These are phyloP conservation scores for Metarhizium humberi DNA, from an alignment of 2,329 filamentous ascomycete species.

Conservation along the genomic window DNA sequence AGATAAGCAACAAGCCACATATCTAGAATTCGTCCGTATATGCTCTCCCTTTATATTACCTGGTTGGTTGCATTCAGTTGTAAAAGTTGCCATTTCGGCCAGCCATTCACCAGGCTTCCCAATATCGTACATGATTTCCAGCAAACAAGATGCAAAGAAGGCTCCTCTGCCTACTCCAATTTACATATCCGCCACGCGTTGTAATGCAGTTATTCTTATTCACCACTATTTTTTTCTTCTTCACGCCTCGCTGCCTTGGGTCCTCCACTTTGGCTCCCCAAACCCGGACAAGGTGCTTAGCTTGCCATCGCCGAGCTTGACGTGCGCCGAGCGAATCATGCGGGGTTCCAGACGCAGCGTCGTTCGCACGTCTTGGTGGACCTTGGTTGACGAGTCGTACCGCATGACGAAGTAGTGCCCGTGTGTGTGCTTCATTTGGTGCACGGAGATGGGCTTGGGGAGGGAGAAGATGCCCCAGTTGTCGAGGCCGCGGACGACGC, in stretches of 20 bases:
- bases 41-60: neutral
- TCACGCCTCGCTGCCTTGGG: constrained; percentile 22
- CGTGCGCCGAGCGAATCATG: constrained; percentile 78
- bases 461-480: constrained; percentile 95
- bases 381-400: constrained; percentile 69
- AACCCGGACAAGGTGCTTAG: constrained; percentile 42
- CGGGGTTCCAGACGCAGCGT: constrained; percentile 80
- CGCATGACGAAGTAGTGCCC: constrained; percentile 98
- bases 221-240: neutral
- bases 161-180: neutral
- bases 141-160: neutral
- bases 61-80: neutral
- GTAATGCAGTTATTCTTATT: neutral
- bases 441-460: constrained; percentile 66
- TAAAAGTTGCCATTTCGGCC: neutral
- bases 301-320: constrained; percentile 68
- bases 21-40: neutral
- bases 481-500: constrained; percentile 82
- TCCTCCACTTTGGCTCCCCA: constrained; percentile 40
- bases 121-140: constrained; percentile 1
- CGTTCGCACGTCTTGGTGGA: constrained; percentile 65
- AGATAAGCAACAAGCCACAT: neutral
- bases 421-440: constrained; percentile 73
- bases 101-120: neutral
- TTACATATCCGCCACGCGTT: neutral